Conservation (phyloP, 768 basidiomycete species). For the Mycena capillaripes region DNA sequence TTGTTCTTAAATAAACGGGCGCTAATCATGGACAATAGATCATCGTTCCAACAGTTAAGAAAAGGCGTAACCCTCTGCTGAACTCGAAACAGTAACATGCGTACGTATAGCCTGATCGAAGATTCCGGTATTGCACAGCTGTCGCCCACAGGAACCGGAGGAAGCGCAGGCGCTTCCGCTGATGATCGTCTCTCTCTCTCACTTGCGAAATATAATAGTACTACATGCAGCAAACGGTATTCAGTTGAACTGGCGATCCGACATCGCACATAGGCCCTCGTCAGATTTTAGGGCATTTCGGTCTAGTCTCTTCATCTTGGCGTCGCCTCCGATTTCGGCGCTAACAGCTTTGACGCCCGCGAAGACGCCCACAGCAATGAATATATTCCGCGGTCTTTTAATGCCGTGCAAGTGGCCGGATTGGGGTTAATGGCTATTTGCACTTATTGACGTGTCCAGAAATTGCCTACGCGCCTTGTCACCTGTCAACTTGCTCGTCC, state of each 20-base stretch:
- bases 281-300: conserved; percentile 1
- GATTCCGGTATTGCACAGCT: not conserved
- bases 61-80: not conserved
- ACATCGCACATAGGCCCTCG: not conserved
- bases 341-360: no score
- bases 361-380: no score
- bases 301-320: no score
- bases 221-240: not conserved
- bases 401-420: no score
- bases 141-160: not conserved
- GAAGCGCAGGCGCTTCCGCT: no score
- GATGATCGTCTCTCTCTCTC: no score
- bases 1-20: conserved; percentile 17
- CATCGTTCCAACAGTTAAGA: not conserved
- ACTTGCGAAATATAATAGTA: not conserved
- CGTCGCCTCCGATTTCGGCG: no score
- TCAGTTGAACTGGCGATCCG: not conserved
- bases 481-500: no score
- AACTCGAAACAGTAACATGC: not conserved
- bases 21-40: conserved; percentile 6
- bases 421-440: no score
- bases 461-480: no score
- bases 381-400: no score
- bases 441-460: no score
- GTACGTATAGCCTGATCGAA: conserved; percentile 1